Percentiles rank a stretch among this genome's conserved stretches.
These are phyloP conservation scores for Cardiospermum halicacabum DNA, from an alignment of 345 rosid genomes.

Conservation along the genomic window DNA sequence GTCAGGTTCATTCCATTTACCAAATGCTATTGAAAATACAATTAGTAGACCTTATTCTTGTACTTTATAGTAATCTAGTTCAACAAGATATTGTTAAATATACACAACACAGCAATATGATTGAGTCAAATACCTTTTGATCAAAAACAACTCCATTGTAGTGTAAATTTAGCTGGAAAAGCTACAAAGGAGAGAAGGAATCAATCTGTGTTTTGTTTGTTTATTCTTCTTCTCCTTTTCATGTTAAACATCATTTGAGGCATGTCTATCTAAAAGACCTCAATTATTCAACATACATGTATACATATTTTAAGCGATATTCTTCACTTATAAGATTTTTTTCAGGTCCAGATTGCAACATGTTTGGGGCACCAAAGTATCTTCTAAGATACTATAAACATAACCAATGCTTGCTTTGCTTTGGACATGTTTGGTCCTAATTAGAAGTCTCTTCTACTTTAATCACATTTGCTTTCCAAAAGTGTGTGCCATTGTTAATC, in stretches of 20 bases:
- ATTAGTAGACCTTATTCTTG: too few species aligned
- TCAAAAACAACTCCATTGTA: not conserved
- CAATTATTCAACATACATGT: constrained; percentile 13
- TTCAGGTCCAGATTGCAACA: not conserved
- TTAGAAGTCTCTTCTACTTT: not conserved
- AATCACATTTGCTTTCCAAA: not conserved
- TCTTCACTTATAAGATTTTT: constrained; percentile 6
- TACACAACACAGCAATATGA: not conserved
- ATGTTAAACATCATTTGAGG: constrained; percentile 21
- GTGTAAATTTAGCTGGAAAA: constrained; percentile 27
- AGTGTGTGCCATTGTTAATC: not conserved
- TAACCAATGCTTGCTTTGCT: not conserved
- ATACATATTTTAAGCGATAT: not conserved
- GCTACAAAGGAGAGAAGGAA: constrained; percentile 12
- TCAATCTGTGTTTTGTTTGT: not conserved
- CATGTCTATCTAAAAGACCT: constrained; percentile 13
- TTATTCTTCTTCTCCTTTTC: not conserved
- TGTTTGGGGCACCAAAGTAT: constrained; percentile 4
- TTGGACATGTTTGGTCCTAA: not conserved
- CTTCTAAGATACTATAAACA: not conserved
- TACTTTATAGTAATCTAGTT: too few species aligned
- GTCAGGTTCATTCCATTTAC: too few species aligned
- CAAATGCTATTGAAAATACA: too few species aligned
- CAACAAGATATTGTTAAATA: too few species aligned
- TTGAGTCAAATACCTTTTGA: not conserved